A percentile compares a stretch with the other conserved stretches of the same genome.
phyloP scores from a whole-genome alignment of 169 alveolate species.

The Eimeria necatrix region DNA sequence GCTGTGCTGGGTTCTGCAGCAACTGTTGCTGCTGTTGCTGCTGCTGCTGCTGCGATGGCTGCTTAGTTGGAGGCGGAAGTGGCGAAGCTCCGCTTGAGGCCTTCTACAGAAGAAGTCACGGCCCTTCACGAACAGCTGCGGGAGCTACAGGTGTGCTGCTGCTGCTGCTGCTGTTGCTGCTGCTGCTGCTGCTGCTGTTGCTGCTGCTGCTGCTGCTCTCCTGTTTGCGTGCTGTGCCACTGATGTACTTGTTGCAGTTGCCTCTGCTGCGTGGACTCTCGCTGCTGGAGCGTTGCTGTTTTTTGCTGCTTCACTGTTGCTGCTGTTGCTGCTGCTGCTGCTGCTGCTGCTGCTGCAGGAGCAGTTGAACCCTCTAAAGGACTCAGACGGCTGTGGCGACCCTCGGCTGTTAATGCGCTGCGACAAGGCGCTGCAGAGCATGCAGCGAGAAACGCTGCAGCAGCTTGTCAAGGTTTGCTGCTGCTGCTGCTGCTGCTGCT shows the following conservation, averaged over 20 bases:
- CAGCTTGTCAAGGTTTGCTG: conserved; percentile 69
- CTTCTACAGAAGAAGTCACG: conserved; percentile 33
- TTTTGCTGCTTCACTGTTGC: neutral
- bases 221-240: neutral
- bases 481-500: conserved; percentile 44
- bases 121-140: conserved; percentile 41
- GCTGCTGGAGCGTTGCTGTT: neutral
- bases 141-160: conserved; percentile 62
- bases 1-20: conserved; percentile 19
- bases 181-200: conserved; percentile 21
- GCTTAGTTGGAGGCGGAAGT: conserved; percentile 51
- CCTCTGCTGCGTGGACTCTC: neutral
- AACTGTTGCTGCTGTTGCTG: conserved; percentile 30
- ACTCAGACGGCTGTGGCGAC: conserved; percentile 39
- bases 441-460: conserved; percentile 64
- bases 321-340: conserved; percentile 32
- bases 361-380: conserved; percentile 59
- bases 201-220: conserved; percentile 7
- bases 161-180: conserved; percentile 58
- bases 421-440: conserved; percentile 63
- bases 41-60: conserved; percentile 42
- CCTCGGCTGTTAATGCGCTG: conserved; percentile 68
- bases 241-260: neutral
- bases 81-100: conserved; percentile 47
- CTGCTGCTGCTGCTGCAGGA: conserved; percentile 66